Conservation (phyloP, 73 alveolate species). For the Durusdinium trenchii region DNA sequence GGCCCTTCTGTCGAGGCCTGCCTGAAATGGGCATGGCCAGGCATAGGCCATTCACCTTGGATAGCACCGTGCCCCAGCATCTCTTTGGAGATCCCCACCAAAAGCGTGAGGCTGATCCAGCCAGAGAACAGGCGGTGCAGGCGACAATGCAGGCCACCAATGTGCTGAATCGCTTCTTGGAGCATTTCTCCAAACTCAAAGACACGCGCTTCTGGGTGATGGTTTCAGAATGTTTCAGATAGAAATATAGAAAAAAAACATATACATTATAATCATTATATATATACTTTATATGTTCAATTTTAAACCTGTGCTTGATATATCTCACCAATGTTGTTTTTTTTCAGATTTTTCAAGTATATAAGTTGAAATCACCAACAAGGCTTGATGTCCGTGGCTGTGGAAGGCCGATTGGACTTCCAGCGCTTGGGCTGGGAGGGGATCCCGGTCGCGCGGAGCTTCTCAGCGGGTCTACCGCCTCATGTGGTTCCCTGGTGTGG, state of each 20-base stretch:
- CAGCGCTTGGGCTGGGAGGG: conserved; percentile 33
- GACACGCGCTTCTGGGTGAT: not conserved
- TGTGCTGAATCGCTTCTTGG: conserved; percentile 49
- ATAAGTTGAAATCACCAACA: not conserved
- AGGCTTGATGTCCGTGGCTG: conserved; percentile 20
- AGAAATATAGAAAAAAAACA: not conserved
- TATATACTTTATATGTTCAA: no score
- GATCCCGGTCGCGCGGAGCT: conserved; percentile 11
- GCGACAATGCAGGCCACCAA: conserved; percentile 72
- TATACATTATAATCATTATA: not conserved
- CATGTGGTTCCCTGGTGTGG: conserved; percentile 17
- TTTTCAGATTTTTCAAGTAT: not conserved
- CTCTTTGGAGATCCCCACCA: conserved; percentile 66
- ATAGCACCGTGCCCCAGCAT: conserved; percentile 80
- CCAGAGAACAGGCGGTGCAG: not conserved
- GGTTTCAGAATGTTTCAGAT: not conserved
- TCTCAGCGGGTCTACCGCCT: conserved; percentile 27
- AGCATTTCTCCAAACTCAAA: conserved; percentile 56
- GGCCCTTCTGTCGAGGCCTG: conserved; percentile 73
- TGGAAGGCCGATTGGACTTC: conserved; percentile 74
- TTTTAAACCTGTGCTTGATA: not conserved
- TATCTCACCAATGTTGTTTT: not conserved
- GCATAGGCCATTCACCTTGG: conserved; percentile 73
- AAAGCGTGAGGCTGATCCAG: not conserved
- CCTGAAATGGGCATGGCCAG: conserved; percentile 56